Evolutionary conservation across 352 stramenopile genomes (phyloP).

Genomic region (Globisporangium uncinulatum): DNA sequence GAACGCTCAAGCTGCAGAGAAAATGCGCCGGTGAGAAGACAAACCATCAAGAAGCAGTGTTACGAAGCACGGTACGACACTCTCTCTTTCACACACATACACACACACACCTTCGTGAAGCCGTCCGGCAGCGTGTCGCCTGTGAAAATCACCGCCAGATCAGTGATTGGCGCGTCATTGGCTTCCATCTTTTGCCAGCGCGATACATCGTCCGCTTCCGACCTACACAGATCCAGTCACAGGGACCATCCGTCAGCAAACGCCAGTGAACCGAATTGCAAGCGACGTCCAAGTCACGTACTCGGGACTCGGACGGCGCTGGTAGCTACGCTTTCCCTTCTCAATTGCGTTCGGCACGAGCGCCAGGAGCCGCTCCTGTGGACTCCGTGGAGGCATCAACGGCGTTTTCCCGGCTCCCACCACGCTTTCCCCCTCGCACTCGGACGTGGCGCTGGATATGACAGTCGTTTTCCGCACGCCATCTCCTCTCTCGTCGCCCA

Average conservation of each 20-base stretch:
- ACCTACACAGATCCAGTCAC: not conserved
- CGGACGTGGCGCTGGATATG: constrained; percentile 5
- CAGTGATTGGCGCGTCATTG: constrained; percentile 50
- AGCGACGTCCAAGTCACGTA: not conserved
- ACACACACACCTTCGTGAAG: constrained; percentile 56
- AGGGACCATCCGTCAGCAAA: not conserved
- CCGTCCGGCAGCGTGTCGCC: constrained; percentile 62
- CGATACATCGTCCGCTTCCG: constrained; percentile 6
- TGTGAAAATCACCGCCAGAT: constrained; percentile 75
- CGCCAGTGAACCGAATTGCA: not conserved
- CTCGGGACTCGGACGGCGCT: constrained; percentile 27
- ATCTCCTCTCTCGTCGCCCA: not conserved
- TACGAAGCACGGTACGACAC: not conserved
- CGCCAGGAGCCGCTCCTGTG: constrained; percentile 42
- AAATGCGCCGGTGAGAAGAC: not conserved
- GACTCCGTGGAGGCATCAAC: constrained; percentile 37
- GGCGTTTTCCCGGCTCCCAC: constrained; percentile 6
- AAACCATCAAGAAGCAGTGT: not conserved
- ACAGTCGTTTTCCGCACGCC: constrained; percentile 2
- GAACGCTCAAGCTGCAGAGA: constrained; percentile 62
- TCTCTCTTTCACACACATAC: not conserved
- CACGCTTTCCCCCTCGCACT: not conserved
- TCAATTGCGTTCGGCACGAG: constrained; percentile 39
- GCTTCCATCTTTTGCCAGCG: constrained; percentile 47
- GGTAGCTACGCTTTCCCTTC: constrained; percentile 37